Conservation (phyloP, 2,329 filamentous ascomycete genomes). For the Triangularia verruculosa region DNA sequence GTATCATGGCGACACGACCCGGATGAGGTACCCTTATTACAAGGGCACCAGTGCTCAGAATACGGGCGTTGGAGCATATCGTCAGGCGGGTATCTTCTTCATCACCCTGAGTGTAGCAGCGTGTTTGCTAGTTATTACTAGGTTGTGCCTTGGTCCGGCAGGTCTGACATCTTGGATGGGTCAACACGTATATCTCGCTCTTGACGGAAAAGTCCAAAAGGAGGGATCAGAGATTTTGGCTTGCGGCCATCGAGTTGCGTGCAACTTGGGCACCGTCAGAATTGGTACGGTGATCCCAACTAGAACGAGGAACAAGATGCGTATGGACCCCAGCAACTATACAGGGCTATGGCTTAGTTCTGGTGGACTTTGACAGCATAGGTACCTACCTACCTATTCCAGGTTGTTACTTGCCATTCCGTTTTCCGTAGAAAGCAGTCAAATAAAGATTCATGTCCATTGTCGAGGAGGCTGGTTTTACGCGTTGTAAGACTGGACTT, state of each 20-base stretch:
- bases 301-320: too few relatives aligned
- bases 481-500: too few relatives aligned
- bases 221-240: conserved; percentile 2
- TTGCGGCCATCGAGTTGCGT: neutral
- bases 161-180: conserved; percentile 12
- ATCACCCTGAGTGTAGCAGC: neutral
- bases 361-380: too few relatives aligned
- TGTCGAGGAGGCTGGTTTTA: too few relatives aligned
- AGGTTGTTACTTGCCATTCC: too few relatives aligned
- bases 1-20: neutral
- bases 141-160: neutral
- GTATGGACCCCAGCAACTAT: too few relatives aligned
- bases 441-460: too few relatives aligned
- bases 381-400: too few relatives aligned
- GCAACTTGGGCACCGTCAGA: neutral
- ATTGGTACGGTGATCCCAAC: too few relatives aligned
- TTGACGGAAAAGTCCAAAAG: neutral
- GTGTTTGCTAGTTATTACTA: neutral
- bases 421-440: too few relatives aligned
- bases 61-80: neutral
- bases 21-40: conserved; percentile 5
- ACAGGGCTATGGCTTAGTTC: too few relatives aligned
- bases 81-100: neutral
- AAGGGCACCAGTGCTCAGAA: neutral
- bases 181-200: conserved; percentile 12